Base-by-base conservation (phyloP, 2,329 filamentous ascomycete species). In the Colletotrichum limetticola region DNA sequence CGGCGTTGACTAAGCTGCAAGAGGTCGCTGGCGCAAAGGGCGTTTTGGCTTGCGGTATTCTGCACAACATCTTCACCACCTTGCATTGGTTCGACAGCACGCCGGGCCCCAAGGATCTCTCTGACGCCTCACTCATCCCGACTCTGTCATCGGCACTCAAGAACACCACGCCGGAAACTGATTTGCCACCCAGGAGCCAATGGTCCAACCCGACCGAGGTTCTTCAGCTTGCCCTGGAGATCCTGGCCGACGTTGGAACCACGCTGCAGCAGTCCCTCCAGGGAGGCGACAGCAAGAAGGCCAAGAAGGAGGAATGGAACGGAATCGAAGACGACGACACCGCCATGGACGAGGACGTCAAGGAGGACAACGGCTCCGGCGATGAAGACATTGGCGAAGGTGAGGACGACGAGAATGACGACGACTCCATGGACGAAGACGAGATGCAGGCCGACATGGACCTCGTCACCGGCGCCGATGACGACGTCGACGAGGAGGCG, bases 381-480 rank as follows among this genome's bases (percentile, higher is more conserved):
- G 83, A 82, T 3, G 81, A 79, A 2, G 83, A 81, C 5, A 82
- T 77, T 4, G 81, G 81, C 1, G 81, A 82, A 4, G 42, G 42
- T 8, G 81, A 79, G 0, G 84, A 83, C 2, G 83, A 84, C 5
- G 83, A 79, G 4, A 35, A 35, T 3, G 84, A 85, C 1, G 85
- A 87, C 3, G 85, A 88, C n/a, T 88, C 89, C 68, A 89, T 90
- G 85, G 85, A 87, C 65, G 82, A 88, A 30, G 88, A 88, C 63
- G 88, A 88, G 62, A 87, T 92, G 73, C 85, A 89, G 72, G 89
- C 88, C 32, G 91, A 93, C 77, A 91, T 93, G 88, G 90, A 90
- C 4, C 86, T 89, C 81, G 90, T 93, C 2, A 88, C 88, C 0
- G 89, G 88, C 3, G 83, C 77, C 30, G 83, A 85, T 53, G 82